These are phyloP conservation scores for Juncus effusus DNA, from an alignment of 176 grass and related monocot genomes.

Conservation along the genomic window DNA sequence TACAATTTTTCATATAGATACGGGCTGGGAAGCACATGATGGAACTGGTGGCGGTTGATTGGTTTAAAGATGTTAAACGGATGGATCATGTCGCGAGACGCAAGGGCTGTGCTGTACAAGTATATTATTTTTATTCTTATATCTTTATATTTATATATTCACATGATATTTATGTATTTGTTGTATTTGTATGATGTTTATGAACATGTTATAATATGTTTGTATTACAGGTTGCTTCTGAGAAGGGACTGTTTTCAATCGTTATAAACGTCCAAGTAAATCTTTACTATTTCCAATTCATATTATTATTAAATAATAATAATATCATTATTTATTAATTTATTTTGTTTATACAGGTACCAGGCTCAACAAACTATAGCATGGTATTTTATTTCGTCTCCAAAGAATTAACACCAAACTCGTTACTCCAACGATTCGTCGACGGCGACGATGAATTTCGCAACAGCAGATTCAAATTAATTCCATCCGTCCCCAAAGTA, in stretches of 20 bases:
- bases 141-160: slow-evolving; percentile 7
- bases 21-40: slow-evolving; percentile 91
- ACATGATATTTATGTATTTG: slow-evolving; percentile 1
- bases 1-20: slow-evolving; percentile 43
- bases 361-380: slow-evolving; percentile 90
- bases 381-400: slow-evolving; percentile 96
- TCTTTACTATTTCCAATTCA: slow-evolving; percentile 18
- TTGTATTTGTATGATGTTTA: slow-evolving; percentile 6
- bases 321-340: not conserved
- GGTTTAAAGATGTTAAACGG: slow-evolving; percentile 88
- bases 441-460: slow-evolving; percentile 94
- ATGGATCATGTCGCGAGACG: slow-evolving; percentile 97
- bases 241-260: slow-evolving; percentile 86
- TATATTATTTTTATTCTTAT: slow-evolving; percentile 34
- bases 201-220: slow-evolving; percentile 19
- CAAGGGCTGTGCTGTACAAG: slow-evolving; percentile 92
- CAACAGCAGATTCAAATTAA: slow-evolving; percentile 98
- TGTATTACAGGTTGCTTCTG: slow-evolving; percentile 77
- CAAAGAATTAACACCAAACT: slow-evolving; percentile 67
- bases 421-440: slow-evolving; percentile 91
- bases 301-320: slow-evolving; percentile 9
- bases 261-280: slow-evolving; percentile 98
- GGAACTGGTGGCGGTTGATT: slow-evolving; percentile 97
- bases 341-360: slow-evolving; percentile 65
- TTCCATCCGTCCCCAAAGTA: slow-evolving; percentile 95